These are phyloP conservation scores for Kalaharituber pfeilii DNA, from an alignment of 2,329 filamentous ascomycete genomes.

Conservation along the genomic window DNA sequence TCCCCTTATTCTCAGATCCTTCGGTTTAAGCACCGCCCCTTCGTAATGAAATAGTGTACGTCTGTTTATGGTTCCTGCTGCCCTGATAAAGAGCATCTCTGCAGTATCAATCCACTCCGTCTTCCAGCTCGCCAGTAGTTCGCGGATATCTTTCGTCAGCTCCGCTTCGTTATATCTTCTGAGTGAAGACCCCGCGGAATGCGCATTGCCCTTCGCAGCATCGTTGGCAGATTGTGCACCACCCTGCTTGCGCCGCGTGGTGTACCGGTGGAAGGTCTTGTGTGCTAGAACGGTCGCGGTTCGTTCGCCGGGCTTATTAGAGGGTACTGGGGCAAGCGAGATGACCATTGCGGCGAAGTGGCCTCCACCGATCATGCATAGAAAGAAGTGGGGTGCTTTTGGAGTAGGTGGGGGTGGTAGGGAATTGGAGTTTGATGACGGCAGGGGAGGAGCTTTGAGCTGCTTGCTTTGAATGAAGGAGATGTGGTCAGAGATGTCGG, in stretches of 20 bases:
- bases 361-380: constrained; percentile 96
- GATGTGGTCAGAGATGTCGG: constrained; percentile 48
- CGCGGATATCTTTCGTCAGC: constrained; percentile 70
- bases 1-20: constrained; percentile 62
- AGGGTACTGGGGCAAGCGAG: constrained; percentile 58
- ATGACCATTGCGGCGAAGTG: constrained; percentile 97
- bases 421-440: constrained; percentile 35
- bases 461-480: constrained; percentile 56
- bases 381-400: constrained; percentile 66
- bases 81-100: constrained; percentile 73
- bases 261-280: constrained; percentile 96
- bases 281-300: constrained; percentile 81
- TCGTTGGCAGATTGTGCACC: constrained; percentile 90
- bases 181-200: constrained; percentile 79
- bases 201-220: constrained; percentile 77
- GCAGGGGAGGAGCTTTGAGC: constrained; percentile 33
- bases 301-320: constrained; percentile 54
- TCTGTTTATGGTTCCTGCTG: constrained; percentile 71
- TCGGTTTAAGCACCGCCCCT: constrained; percentile 59
- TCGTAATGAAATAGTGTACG: constrained; percentile 85
- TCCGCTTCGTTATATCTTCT: constrained; percentile 90
- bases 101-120: constrained; percentile 57
- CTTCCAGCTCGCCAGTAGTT: constrained; percentile 70
- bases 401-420: constrained; percentile 41
- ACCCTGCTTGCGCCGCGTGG: constrained; percentile 87